Evolutionary conservation across 1,139 yeast species (phyloP), one percentile per base, ranked within the genome.

Genomic region (Taiozyma onychis): DNA sequence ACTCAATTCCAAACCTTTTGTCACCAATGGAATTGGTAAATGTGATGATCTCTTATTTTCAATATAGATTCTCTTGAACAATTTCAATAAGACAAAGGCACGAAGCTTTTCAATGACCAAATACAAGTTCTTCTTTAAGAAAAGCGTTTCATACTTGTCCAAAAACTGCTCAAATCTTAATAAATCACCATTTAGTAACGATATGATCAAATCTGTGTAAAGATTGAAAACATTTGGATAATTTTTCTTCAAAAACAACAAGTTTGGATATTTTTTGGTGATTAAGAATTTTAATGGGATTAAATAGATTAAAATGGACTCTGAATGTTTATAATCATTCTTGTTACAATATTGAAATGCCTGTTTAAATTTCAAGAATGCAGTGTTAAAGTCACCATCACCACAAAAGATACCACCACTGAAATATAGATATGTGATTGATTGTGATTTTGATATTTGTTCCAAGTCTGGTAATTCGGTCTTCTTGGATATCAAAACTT

Each of bases 391-490:
- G 48, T 84, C 82, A 39, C 80, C 82, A 52, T 83, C 86, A 58
- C 83, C 83, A 47, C 85, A 74, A 44, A 79, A 72, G 43, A 86
- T 68, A 18, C 85, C 71, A 1, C 91, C 86, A 57, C 81, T 74
- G 65, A 82, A 87, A 66, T 85, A 89, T 46, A 80, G 68, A 62
- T 80, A 88, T 2, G 81, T 77, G 11, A 81, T 77, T 10, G 80
- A 74, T 50, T 84, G 83, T 11, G 79, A 69, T 56, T 75, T 77
- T 26, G 78, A 75, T 30, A 76, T 74, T 16, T 62, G 53, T 3
- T 70, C 64, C 8, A 80, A 61, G 4, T 74, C 67, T 21, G 88
- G 83, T 54, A 86, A 70, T 41, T 78, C 80, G 18, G 69, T 69
- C 21, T 75, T 65, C 52, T 84, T 78, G 6, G 82, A 79, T 37